These are phyloP conservation scores for Metschnikowia vanudenii DNA, from an alignment of 805 yeast genomes.

Conservation along the genomic window DNA sequence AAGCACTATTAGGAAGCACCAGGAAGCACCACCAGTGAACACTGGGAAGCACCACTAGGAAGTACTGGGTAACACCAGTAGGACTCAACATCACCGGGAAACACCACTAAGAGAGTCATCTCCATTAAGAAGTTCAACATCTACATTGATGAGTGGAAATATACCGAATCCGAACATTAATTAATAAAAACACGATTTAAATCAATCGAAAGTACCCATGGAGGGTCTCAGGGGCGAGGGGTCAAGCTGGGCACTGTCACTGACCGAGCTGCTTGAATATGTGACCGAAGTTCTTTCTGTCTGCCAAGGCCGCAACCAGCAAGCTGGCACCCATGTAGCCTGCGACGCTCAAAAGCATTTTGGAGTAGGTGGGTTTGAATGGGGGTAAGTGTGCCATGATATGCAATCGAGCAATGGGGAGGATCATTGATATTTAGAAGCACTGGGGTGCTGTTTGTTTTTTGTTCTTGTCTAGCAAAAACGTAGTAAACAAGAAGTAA, in stretches of 20 bases:
- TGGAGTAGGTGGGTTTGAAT: slow-evolving; percentile 15
- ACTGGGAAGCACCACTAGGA: too few species aligned
- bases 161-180: slow-evolving; percentile 3
- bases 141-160: not conserved
- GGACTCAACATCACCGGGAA: too few species aligned
- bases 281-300: slow-evolving; percentile 28
- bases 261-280: slow-evolving; percentile 34
- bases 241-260: not conserved
- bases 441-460: not conserved
- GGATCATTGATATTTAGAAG: slow-evolving; percentile 5
- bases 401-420: slow-evolving; percentile 9
- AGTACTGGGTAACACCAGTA: too few species aligned
- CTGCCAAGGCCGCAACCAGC: slow-evolving; percentile 32
- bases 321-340: slow-evolving; percentile 28
- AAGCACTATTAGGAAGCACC: too few species aligned
- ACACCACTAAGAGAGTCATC: not conserved
- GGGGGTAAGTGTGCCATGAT: slow-evolving; percentile 14
- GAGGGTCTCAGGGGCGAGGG: not conserved
- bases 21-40: too few species aligned
- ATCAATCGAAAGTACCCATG: not conserved
- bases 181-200: slow-evolving; percentile 1
- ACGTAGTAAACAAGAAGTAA: not conserved
- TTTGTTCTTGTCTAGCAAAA: not conserved
- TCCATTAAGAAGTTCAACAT: slow-evolving; percentile 10
- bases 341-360: slow-evolving; percentile 22